phyloP scores from a whole-genome alignment of 148 eudicot species.

The Gaultheria prostrata region DNA sequence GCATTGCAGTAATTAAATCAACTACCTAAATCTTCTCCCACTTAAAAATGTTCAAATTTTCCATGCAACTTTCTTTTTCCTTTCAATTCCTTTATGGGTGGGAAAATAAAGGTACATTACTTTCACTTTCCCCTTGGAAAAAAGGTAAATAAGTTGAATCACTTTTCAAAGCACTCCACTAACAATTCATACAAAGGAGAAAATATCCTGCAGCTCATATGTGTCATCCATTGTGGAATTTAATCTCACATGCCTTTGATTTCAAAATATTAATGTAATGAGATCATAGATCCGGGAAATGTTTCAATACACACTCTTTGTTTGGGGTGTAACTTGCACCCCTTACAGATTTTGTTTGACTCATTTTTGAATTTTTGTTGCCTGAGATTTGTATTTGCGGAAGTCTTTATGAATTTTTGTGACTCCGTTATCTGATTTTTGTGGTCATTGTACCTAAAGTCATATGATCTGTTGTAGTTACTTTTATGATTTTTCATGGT shows the following conservation, averaged over 20 bases:
- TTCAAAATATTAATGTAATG: not conserved
- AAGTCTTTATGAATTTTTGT: no score
- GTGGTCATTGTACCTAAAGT: no score
- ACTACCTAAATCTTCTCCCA: not conserved
- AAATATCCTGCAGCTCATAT: not conserved
- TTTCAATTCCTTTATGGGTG: not conserved
- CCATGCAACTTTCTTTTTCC: not conserved
- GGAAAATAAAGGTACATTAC: not conserved
- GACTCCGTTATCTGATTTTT: no score
- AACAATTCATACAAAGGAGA: not conserved
- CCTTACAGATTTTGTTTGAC: no score
- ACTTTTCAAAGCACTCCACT: conserved; percentile 15
- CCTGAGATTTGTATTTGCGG: no score
- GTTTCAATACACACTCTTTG: no score
- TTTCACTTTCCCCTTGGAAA: conserved; percentile 5
- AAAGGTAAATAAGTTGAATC: not conserved
- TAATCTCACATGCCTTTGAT: not conserved
- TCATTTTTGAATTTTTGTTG: no score
- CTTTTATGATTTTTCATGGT: no score
- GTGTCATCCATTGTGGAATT: not conserved
- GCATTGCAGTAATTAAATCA: conserved; percentile 1
- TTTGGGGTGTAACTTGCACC: no score
- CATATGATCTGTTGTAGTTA: no score
- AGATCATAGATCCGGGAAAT: not conserved
- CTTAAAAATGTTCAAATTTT: not conserved